A percentile compares a stretch with the other conserved stretches of the same genome.
Conservation (phyloP, 768 basidiomycete species). For the Calvatia gigantea region DNA sequence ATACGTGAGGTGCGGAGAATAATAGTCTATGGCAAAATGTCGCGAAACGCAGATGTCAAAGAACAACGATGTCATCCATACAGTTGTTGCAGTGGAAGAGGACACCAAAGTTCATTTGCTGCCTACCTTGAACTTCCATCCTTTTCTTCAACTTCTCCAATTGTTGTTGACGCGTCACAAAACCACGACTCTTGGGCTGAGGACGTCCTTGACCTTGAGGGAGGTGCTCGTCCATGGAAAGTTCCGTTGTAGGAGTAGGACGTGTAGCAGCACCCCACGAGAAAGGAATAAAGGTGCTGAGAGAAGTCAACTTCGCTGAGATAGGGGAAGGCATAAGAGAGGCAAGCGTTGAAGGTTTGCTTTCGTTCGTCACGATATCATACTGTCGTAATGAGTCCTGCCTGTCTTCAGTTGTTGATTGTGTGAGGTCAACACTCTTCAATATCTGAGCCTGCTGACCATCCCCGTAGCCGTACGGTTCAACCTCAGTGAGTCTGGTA, state of each 20-base stretch:
- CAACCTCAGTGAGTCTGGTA: slow-evolving; percentile 35
- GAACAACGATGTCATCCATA: slow-evolving; percentile 29
- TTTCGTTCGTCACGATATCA: slow-evolving; percentile 5
- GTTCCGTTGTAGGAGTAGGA: slow-evolving; percentile 9
- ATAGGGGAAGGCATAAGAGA: slow-evolving; percentile 48
- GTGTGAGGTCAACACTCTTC: slow-evolving; percentile 31
- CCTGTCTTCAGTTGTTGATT: not conserved
- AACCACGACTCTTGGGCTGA: slow-evolving; percentile 28
- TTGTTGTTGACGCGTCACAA: slow-evolving; percentile 64
- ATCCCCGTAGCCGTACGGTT: slow-evolving; percentile 17
- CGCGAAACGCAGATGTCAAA: slow-evolving; percentile 36
- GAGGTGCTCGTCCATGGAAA: slow-evolving; percentile 6
- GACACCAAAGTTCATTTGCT: slow-evolving; percentile 24
- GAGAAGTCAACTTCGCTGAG: slow-evolving; percentile 55
- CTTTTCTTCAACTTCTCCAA: slow-evolving; percentile 57
- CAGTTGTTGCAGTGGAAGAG: slow-evolving; percentile 37
- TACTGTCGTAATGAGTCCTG: not conserved
- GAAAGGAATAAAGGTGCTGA: slow-evolving; percentile 59
- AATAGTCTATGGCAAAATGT: slow-evolving; percentile 20
- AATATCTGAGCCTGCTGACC: slow-evolving; percentile 25
- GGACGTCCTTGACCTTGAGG: not conserved
- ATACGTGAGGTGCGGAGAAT: not conserved
- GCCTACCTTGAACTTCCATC: slow-evolving; percentile 39
- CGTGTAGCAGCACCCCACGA: slow-evolving; percentile 33
- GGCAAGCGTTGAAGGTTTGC: slow-evolving; percentile 34